Base-by-base conservation (phyloP, 768 basidiomycete genomes). In the Neoboletus subvelutipes region DNA sequence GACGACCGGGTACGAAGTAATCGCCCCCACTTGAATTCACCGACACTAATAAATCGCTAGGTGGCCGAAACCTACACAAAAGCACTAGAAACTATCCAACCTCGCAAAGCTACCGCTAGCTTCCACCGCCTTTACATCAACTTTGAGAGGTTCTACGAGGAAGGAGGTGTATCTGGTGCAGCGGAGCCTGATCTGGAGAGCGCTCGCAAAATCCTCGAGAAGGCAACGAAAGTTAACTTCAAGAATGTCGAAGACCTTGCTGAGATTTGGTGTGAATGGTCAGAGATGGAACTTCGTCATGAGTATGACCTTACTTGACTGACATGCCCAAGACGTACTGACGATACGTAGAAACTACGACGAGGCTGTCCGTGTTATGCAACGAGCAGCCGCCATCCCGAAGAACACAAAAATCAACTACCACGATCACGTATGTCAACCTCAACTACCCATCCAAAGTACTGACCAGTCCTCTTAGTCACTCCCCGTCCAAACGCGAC, bases 261-360 rank as follows among this genome's bases (percentile, higher is more conserved):
- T 0, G 97, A 98, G 71, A 83, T 98, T 15, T 99, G 97, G 97
- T 98, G 95, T 66, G 97, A 98, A 75, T 98, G 97, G 96, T 86
- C 97, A 8, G 97, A 99, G 74, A 86, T 98, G 88, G 97, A 99
- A 71, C 80, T 98, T 49, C 85, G 96, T 42, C 88, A 94, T 49
- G 95, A 96, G 95, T 95, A 75, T 65, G 92, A 80, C 6, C 4
- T 33, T 15, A 42, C 18, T 59, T 28, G 29, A 41, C 6, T 37
- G 47, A 31, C 18, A 13, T 50, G 2, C 20, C 15, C 9, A 43
- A 55, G 37, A 45, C 15, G 15, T 52, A 29, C 64, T 71, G 8
- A 71, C 40, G 24, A 18, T 24, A 1, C 29, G n/a, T 67, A 98
- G 95, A 62, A 97, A 97, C 68, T 98, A 95, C 64, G 96, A 98